Base-by-base conservation (phyloP, 2,329 filamentous ascomycete genomes). In the Pseudocercospora cruenta region DNA sequence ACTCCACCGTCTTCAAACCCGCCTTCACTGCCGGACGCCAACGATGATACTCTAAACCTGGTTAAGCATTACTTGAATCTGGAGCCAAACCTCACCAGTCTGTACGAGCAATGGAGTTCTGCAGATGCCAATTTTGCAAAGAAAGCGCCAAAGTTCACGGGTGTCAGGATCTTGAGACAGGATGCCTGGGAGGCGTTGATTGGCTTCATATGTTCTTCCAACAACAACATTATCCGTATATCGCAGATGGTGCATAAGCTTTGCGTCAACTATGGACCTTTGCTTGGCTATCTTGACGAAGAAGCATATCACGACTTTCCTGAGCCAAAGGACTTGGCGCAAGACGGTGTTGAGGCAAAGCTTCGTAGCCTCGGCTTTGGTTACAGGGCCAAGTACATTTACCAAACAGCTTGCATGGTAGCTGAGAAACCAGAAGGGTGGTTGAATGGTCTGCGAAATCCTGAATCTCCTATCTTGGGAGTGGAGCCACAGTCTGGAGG, bases 191-290 rank as follows among this genome's bases (percentile, higher is more conserved):
- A 99, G 79, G 89, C 95, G 0, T 83, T 99, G 22, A 84, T 99
- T 24, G 90, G 91, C 64, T 99, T 99, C 79, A 99, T 99, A 70
- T 99, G 95, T 84, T 97, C 94, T 80, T 97, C 93, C 80, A 99
- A 99, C 80, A 99, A 99, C 81, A 97, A 99, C 77, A 99, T 99
- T 67, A 86, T 90, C 1, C 88, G 95, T 45, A 99, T 99, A 77
- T 94, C 92, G 4, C 92, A 96, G 79, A 99, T 99, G 95, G 93
- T 94, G 22, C 89, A 96, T 72, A 98, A 97, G 73, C 83, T 99
- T 12, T 99, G 96, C 77, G 78, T 86, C 28, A 86, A 96, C 74
- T 99, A 97, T 74, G 95, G 95, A 0, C 87, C 89, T 0, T 82
- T 92, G 3, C 86, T 98, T 62, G 91, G 87, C 0, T 84, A 88